Conservation (phyloP, 1,284 basidiomycete genomes). For the Termitomyces sp. region DNA sequence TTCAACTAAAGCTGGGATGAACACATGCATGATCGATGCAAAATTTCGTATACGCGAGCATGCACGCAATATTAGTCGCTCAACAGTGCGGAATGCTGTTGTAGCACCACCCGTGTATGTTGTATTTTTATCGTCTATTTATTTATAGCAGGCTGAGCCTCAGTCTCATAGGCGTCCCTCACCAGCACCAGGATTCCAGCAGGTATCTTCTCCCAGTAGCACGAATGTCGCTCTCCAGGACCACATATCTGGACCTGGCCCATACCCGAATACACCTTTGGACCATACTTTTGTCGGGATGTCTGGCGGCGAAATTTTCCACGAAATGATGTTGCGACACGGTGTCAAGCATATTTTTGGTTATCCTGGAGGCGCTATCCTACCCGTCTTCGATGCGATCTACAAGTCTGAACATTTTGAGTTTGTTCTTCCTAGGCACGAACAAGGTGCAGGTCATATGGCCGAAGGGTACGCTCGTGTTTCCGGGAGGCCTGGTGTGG, state of each 20-base stretch:
- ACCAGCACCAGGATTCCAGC: conserved; percentile 64
- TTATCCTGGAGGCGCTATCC: conserved; percentile 96
- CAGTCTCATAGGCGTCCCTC: conserved; percentile 49
- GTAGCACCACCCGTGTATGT: conserved; percentile 57
- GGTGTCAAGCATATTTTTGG: conserved; percentile 96
- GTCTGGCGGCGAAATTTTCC: conserved; percentile 96
- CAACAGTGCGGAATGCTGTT: conserved; percentile 50
- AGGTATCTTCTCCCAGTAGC: conserved; percentile 47
- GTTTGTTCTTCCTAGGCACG: conserved; percentile 93
- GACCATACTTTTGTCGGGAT: conserved; percentile 88
- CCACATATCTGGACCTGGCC: conserved; percentile 40
- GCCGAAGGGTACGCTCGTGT: conserved; percentile 97
- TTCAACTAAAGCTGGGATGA: conserved; percentile 39
- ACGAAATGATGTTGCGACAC: conserved; percentile 99
- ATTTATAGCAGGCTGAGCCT: conserved; percentile 6
- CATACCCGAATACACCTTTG: conserved; percentile 45
- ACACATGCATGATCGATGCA: conserved; percentile 56
- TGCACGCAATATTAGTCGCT: conserved; percentile 61
- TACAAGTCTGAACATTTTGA: conserved; percentile 95
- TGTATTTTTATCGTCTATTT: conserved; percentile 17
- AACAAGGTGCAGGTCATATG: conserved; percentile 99
- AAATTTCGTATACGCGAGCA: conserved; percentile 71
- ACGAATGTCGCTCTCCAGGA: conserved; percentile 36
- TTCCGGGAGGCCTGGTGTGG: conserved; percentile 96
- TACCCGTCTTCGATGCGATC: conserved; percentile 98